Evolutionary conservation across 2,329 filamentous ascomycete genomes (phyloP).

Genomic region (Aspergillus bombycis): DNA sequence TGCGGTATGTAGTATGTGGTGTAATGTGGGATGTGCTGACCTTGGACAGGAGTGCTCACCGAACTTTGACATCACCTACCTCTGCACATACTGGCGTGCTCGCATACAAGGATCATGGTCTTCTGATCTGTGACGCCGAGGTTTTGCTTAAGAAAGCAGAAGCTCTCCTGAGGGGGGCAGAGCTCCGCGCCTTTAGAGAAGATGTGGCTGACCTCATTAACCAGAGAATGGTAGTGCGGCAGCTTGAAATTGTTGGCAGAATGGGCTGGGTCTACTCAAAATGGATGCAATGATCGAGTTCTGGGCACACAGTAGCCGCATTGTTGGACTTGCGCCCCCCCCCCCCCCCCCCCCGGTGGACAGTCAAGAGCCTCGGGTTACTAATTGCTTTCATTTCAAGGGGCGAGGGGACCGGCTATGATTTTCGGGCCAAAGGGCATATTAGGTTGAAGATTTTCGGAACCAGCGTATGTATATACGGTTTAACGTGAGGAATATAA

Average conservation of each 20-base stretch:
- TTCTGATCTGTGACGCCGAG: slow-evolving; percentile 88
- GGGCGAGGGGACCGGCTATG: neutral
- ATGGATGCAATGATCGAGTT: slow-evolving; percentile 57
- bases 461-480: too few relatives aligned
- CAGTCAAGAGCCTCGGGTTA: neutral
- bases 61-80: slow-evolving; percentile 70
- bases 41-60: slow-evolving; percentile 71
- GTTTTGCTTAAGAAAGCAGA: slow-evolving; percentile 72
- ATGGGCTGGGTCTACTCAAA: slow-evolving; percentile 89
- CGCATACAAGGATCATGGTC: slow-evolving; percentile 88
- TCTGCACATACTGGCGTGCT: slow-evolving; percentile 74
- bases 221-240: slow-evolving; percentile 72
- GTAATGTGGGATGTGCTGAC: slow-evolving; percentile 4
- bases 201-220: slow-evolving; percentile 86
- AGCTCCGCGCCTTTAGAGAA: slow-evolving; percentile 83
- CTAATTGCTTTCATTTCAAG: neutral
- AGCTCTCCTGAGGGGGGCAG: slow-evolving; percentile 69
- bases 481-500: too few relatives aligned
- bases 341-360: neutral
- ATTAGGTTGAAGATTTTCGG: neutral
- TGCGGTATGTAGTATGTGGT: slow-evolving; percentile 56
- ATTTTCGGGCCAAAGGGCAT: neutral
- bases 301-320: neutral
- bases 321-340: neutral
- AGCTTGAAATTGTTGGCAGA: slow-evolving; percentile 77